These are phyloP conservation scores for Anthracocystis setariae DNA, from an alignment of 1,284 basidiomycete genomes.

Conservation along the genomic window DNA sequence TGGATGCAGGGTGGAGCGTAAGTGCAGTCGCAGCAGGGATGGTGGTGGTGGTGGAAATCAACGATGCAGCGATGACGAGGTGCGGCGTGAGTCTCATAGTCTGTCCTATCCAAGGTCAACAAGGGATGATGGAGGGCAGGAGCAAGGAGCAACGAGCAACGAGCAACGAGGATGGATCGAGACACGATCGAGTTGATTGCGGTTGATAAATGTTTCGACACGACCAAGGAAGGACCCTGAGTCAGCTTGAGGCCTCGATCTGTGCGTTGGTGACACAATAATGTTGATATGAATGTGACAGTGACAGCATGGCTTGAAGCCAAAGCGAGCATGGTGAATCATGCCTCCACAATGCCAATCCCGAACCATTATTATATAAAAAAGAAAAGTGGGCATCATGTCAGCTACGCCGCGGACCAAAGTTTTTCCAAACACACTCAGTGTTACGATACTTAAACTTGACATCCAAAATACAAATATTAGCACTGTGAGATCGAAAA, in stretches of 20 bases:
- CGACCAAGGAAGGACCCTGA: slow-evolving; percentile 1
- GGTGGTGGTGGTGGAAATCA: not conserved
- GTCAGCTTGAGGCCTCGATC: not conserved
- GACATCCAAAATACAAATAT: not conserved
- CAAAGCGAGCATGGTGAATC: slow-evolving; percentile 4
- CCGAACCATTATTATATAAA: no score
- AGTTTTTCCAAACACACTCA: no score
- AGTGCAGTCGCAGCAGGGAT: not conserved
- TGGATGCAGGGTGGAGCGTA: not conserved
- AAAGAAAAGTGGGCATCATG: not conserved
- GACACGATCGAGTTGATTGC: not conserved
- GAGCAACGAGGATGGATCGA: no score
- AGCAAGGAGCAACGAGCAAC: no score
- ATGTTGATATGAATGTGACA: no score
- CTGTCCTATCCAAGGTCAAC: not conserved
- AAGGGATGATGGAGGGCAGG: not conserved
- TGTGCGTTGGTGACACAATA: no score
- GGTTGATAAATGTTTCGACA: slow-evolving; percentile 3
- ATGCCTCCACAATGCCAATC: slow-evolving; percentile 6
- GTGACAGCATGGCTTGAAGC: slow-evolving; percentile 3
- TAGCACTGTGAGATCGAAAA: not conserved
- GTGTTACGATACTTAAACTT: not conserved
- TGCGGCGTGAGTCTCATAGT: slow-evolving; percentile 10
- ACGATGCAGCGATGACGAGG: not conserved
- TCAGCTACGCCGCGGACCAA: slow-evolving; percentile 23